Percentiles rank a stretch among this genome's conserved stretches.
phyloP scores from a whole-genome alignment of 2,329 filamentous ascomycete genomes.

The Boeremia lycopersici region DNA sequence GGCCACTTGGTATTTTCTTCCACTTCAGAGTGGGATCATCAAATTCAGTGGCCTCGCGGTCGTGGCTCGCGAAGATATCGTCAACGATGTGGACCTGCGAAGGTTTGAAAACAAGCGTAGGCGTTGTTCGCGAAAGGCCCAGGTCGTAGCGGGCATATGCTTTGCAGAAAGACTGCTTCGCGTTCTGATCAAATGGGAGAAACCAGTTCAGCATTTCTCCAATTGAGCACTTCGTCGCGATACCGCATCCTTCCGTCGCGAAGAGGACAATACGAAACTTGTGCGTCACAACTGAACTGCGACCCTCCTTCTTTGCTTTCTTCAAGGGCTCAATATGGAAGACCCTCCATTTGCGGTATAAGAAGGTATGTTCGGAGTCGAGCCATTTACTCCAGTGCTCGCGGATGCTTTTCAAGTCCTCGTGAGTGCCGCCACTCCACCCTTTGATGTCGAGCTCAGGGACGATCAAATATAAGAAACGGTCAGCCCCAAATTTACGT shows the following conservation, averaged over 20 bases:
- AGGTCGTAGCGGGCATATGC: constrained; percentile 52
- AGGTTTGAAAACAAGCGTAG: constrained; percentile 45
- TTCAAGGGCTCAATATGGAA: constrained; percentile 49
- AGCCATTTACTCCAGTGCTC: constrained; percentile 45
- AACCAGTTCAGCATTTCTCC: constrained; percentile 49
- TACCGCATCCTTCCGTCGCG: constrained; percentile 40
- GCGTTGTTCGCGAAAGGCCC: constrained; percentile 49
- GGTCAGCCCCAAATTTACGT: constrained; percentile 46
- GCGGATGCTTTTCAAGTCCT: constrained; percentile 23
- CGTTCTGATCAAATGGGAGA: constrained; percentile 46
- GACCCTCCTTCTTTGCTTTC: constrained; percentile 34
- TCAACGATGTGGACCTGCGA: constrained; percentile 42
- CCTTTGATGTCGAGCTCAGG: constrained; percentile 26
- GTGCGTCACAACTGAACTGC: constrained; percentile 10
- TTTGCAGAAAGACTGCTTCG: constrained; percentile 48
- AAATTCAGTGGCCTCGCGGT: constrained; percentile 43
- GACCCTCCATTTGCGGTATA: constrained; percentile 50
- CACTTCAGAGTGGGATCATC: constrained; percentile 43
- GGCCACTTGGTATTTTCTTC: constrained; percentile 11
- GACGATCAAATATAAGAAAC: constrained; percentile 51
- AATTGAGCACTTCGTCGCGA: constrained; percentile 24
- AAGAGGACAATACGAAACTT: constrained; percentile 44
- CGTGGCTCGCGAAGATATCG: constrained; percentile 42
- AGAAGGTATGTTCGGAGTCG: constrained; percentile 42
- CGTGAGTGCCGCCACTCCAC: neutral